Evolutionary conservation across 139 green algal genomes (phyloP).

Genomic region (Chlorella sp.): DNA sequence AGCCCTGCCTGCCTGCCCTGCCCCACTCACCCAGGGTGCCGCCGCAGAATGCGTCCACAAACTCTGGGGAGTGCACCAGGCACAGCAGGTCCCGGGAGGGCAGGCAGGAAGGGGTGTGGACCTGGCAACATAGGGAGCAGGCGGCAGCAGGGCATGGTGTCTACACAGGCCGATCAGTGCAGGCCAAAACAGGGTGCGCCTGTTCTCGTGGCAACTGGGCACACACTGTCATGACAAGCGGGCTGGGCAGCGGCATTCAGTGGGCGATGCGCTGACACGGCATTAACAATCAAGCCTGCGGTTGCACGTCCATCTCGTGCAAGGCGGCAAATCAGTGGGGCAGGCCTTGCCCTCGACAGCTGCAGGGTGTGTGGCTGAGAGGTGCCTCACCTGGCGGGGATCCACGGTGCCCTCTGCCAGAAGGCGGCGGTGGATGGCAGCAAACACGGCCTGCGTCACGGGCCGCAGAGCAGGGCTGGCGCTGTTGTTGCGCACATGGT

Average conservation of each 20-base stretch:
- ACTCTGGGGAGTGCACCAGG: constrained; percentile 64
- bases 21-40: constrained; percentile 4
- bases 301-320: no score
- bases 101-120: constrained; percentile 30
- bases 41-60: constrained; percentile 61
- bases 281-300: no score
- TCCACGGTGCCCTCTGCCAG: constrained; percentile 54
- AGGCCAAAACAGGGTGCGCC: no score
- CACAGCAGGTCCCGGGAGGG: constrained; percentile 31
- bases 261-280: not conserved
- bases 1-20: not conserved
- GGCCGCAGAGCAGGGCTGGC: no score
- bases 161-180: no score
- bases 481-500: no score
- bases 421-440: constrained; percentile 59
- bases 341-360: no score
- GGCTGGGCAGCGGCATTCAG: not conserved
- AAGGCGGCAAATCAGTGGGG: no score
- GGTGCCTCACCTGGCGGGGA: constrained; percentile 36
- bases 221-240: not conserved
- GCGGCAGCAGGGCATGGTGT: no score
- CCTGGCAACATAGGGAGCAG: not conserved
- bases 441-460: constrained; percentile 58
- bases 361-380: no score
- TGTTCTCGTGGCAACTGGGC: no score